These are phyloP conservation scores for Pseudocercospora fuligena DNA, from an alignment of 2,329 filamentous ascomycete species.

Conservation along the genomic window DNA sequence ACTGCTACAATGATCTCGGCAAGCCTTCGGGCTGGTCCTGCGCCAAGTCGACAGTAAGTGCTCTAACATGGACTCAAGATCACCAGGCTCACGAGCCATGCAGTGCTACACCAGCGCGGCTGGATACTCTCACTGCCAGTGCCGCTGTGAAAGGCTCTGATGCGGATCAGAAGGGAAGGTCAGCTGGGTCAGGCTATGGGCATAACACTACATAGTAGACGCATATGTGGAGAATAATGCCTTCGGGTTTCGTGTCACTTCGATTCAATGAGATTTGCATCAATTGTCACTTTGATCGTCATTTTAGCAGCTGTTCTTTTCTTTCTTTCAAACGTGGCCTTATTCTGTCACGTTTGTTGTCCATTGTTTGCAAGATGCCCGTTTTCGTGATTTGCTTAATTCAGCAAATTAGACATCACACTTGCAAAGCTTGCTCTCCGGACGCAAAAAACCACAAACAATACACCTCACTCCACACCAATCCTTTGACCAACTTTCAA, in stretches of 20 bases:
- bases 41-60: conserved; percentile 10
- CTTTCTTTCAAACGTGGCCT: too few species aligned
- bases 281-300: not conserved
- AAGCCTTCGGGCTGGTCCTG: conserved; percentile 12
- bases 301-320: not conserved
- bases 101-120: conserved; percentile 15
- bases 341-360: not conserved
- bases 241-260: not conserved
- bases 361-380: not conserved
- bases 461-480: not conserved
- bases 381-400: not conserved
- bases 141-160: conserved; percentile 6
- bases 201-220: not conserved
- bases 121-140: conserved; percentile 12
- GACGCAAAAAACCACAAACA: not conserved
- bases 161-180: not conserved
- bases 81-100: not conserved
- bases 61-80: not conserved
- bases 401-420: not conserved
- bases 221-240: not conserved
- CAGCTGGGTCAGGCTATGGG: not conserved
- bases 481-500: not conserved
- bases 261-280: not conserved
- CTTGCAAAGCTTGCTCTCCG: not conserved
- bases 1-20: conserved; percentile 14